Evolutionary conservation across 495 filamentous ascomycete species (phyloP).

Genomic region (Apodospora peruviana): DNA sequence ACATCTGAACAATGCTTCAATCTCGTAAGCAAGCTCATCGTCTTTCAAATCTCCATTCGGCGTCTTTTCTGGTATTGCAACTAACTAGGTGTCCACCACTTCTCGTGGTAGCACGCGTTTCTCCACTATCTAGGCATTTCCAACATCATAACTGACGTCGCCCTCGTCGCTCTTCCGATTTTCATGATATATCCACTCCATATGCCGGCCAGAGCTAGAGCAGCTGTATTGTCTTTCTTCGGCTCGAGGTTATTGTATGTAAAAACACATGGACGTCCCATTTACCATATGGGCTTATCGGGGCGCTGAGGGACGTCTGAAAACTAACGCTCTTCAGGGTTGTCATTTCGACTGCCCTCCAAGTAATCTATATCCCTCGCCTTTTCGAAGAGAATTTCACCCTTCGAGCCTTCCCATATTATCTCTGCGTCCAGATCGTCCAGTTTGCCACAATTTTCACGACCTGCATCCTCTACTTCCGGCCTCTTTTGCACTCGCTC

Average conservation of each 20-base stretch:
- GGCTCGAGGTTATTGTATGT: conserved; percentile 20
- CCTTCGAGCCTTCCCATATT: conserved; percentile 18
- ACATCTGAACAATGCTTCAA: not conserved
- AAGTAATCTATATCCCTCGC: conserved; percentile 17
- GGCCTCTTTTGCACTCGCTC: conserved; percentile 22
- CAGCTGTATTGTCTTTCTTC: conserved; percentile 16
- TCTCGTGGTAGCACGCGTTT: too few relatives aligned
- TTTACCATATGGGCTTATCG: not conserved
- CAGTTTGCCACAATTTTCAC: conserved; percentile 19
- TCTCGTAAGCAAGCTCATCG: too few relatives aligned
- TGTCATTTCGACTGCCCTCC: conserved; percentile 15
- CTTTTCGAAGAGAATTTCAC: conserved; percentile 18
- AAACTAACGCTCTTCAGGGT: conserved; percentile 8
- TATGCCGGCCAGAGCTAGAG: conserved; percentile 13
- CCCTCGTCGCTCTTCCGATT: conserved; percentile 32
- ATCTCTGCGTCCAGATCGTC: conserved; percentile 18
- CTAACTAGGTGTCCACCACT: too few relatives aligned
- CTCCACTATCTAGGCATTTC: conserved; percentile 34
- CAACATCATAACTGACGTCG: conserved; percentile 39
- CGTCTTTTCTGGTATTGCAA: too few relatives aligned
- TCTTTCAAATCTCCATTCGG: too few relatives aligned
- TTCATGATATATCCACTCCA: conserved; percentile 28
- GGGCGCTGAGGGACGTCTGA: too few relatives aligned
- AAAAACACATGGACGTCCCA: not conserved
- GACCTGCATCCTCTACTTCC: conserved; percentile 22